Percentiles rank a stretch among this genome's conserved stretches.
Evolutionary conservation across 768 basidiomycete genomes (phyloP).

Genomic region (Gautieria morchelliformis): DNA sequence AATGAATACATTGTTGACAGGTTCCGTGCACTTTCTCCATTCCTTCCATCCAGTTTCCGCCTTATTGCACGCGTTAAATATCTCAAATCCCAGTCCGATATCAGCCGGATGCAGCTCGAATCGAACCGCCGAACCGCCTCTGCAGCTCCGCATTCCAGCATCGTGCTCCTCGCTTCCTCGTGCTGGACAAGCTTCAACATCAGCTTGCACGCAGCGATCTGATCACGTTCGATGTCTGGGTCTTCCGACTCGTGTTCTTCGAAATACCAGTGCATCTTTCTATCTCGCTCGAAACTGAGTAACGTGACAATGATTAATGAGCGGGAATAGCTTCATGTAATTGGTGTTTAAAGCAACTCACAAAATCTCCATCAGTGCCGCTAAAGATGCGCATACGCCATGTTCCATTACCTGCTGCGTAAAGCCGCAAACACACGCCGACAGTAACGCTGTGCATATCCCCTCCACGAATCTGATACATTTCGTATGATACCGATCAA

Average conservation of each 20-base stretch:
- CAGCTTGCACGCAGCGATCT: constrained; percentile 1
- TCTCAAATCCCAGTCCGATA: background rate
- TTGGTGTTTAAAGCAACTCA: background rate
- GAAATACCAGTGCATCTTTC: background rate
- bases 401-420: background rate
- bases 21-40: too few relatives aligned
- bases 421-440: background rate
- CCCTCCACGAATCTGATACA: background rate
- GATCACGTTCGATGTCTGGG: constrained; percentile 1
- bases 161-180: background rate
- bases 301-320: too few relatives aligned
- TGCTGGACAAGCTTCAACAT: background rate
- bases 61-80: background rate
- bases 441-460: background rate
- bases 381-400: background rate
- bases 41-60: background rate
- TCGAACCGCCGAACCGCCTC: background rate
- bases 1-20: too few relatives aligned
- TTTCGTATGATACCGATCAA: background rate
- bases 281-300: background rate
- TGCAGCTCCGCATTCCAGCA: background rate
- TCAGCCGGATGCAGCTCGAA: background rate
- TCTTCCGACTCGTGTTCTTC: background rate
- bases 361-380: background rate
- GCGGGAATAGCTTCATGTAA: background rate